phyloP scores from a whole-genome alignment of 495 filamentous ascomycete species.

The Penicillium herquei region DNA sequence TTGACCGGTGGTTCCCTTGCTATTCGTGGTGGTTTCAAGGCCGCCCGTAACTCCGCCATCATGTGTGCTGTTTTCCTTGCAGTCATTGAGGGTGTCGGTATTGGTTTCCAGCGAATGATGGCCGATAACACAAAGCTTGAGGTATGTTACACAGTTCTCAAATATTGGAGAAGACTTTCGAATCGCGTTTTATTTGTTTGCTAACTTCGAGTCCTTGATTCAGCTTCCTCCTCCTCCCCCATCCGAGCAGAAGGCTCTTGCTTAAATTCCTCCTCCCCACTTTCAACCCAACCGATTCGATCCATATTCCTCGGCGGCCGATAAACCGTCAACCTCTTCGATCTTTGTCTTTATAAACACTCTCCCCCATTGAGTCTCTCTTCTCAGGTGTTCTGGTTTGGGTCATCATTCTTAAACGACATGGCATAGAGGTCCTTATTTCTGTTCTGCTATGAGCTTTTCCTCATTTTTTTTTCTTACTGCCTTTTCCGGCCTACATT shows the following conservation, averaged over 20 bases:
- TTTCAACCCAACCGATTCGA: conserved; percentile 11
- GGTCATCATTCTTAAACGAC: conserved; percentile 39
- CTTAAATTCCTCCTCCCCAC: conserved; percentile 25
- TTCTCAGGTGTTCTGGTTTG: conserved; percentile 47
- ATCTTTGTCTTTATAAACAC: conserved; percentile 29
- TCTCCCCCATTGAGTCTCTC: conserved; percentile 39
- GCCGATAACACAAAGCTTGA: conserved; percentile 88
- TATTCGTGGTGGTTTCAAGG: conserved; percentile 82
- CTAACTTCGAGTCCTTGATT: neutral
- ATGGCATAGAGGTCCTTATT: conserved; percentile 42
- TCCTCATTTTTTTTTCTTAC: conserved; percentile 4
- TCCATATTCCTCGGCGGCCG: conserved; percentile 11
- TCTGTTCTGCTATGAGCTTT: conserved; percentile 29
- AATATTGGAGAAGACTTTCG: neutral
- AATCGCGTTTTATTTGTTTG: neutral
- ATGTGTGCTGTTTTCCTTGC: conserved; percentile 90
- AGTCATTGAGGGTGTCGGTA: conserved; percentile 96
- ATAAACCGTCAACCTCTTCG: conserved; percentile 7
- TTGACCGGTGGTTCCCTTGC: conserved; percentile 93
- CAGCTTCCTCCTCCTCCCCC: conserved; percentile 47
- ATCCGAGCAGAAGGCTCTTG: conserved; percentile 41
- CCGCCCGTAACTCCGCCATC: conserved; percentile 90
- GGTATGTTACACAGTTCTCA: conserved; percentile 32
- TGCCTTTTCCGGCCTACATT: conserved; percentile 17
- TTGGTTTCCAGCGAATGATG: conserved; percentile 95